These are phyloP conservation scores for Triticum turgidum DNA, from an alignment of 176 grass and related monocot genomes.

Conservation along the genomic window DNA sequence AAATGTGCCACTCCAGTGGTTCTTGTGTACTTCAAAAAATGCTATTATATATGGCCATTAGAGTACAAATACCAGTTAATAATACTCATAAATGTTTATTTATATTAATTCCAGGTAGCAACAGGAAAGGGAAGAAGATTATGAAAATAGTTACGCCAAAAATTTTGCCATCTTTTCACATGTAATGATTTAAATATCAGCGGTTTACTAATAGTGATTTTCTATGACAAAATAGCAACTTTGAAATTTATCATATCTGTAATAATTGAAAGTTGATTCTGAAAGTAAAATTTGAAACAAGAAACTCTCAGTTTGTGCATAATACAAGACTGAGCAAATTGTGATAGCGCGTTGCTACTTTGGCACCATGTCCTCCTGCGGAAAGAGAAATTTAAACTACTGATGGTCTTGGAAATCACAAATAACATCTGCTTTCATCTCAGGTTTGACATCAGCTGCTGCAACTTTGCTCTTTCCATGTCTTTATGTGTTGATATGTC, in stretches of 20 bases:
- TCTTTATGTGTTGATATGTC: not conserved
- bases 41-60: too few relatives aligned
- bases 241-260: not conserved
- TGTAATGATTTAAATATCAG: not conserved
- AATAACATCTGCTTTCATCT: not conserved
- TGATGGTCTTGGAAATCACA: not conserved
- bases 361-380: not conserved
- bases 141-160: not conserved
- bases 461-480: constrained; percentile 27
- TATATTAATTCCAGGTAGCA: too few relatives aligned
- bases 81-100: too few relatives aligned
- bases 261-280: not conserved
- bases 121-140: not conserved
- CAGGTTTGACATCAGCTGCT: not conserved
- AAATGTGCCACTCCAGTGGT: too few relatives aligned
- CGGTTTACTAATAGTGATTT: not conserved
- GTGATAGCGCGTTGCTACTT: not conserved
- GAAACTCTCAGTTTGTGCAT: not conserved
- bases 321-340: not conserved
- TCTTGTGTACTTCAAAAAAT: too few relatives aligned
- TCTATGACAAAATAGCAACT: not conserved
- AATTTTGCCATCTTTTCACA: not conserved
- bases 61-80: too few relatives aligned
- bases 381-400: not conserved
- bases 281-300: not conserved